These are phyloP conservation scores for Scheffersomyces quercinus DNA, from an alignment of 1,139 yeast genomes.

Conservation along the genomic window DNA sequence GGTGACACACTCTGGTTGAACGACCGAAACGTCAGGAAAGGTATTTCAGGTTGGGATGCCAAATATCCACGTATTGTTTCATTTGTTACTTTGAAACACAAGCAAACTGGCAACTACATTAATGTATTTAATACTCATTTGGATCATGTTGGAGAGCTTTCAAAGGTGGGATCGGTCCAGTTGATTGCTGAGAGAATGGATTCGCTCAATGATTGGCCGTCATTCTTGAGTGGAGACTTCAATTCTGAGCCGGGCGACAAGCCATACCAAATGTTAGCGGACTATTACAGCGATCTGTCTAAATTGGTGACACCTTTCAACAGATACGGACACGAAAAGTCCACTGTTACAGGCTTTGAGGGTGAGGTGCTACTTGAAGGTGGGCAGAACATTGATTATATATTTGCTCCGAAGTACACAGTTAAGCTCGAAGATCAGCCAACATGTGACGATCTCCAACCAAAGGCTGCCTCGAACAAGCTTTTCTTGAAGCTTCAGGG, in stretches of 20 bases:
- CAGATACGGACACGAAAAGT: slow-evolving; percentile 43
- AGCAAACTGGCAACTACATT: slow-evolving; percentile 23
- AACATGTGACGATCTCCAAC: slow-evolving; percentile 14
- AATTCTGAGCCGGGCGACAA: slow-evolving; percentile 17
- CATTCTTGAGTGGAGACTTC: slow-evolving; percentile 36
- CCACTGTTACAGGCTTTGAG: slow-evolving; percentile 54
- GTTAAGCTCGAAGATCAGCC: slow-evolving; percentile 19
- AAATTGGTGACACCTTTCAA: slow-evolving; percentile 24
- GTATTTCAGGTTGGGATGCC: slow-evolving; percentile 57
- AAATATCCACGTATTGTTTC: slow-evolving; percentile 48
- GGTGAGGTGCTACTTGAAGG: slow-evolving; percentile 31
- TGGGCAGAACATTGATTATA: slow-evolving; percentile 50
- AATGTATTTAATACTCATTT: slow-evolving; percentile 58
- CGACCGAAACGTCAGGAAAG: slow-evolving; percentile 25
- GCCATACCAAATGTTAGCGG: slow-evolving; percentile 29
- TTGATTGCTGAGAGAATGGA: slow-evolving; percentile 43
- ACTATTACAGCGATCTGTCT: slow-evolving; percentile 32
- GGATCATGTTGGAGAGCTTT: slow-evolving; percentile 51
- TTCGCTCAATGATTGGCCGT: slow-evolving; percentile 40
- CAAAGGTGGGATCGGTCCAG: slow-evolving; percentile 48
- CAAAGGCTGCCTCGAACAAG: slow-evolving; percentile 9
- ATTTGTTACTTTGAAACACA: slow-evolving; percentile 40
- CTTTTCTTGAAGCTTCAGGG: slow-evolving; percentile 24
- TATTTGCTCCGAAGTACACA: slow-evolving; percentile 42
- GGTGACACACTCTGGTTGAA: slow-evolving; percentile 39